Evolutionary conservation across 2,329 filamentous ascomycete genomes (phyloP), one percentile per base, ranked within the genome.

Genomic region (Chrysoporthe cubensis): DNA sequence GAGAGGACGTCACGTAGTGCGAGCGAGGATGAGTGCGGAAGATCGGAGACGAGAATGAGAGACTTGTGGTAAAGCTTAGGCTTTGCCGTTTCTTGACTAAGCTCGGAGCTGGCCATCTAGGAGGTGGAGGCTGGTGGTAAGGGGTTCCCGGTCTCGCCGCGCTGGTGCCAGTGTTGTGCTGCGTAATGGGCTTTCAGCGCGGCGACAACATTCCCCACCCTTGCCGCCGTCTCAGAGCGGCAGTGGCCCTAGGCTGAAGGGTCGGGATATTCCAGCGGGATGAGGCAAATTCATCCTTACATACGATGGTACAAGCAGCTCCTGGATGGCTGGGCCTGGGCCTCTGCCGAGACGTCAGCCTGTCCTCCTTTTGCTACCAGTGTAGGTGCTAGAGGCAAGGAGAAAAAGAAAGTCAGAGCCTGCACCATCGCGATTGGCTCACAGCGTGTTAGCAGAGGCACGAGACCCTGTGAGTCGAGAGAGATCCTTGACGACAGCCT

Each of bases 91-190:
- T 57, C 34, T 57, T 57, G 54, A 40, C 54, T 57, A 57, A 40
- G 54, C 54, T 57, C 18, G 34, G 34, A 32, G 14, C 18, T 14
- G 54, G 8, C 32, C 32, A 40, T 11, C 34, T 18, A 18, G 14
- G 13, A 54, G 50, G 50, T 26, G 26, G 44, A 16, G 32, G 32
- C 32, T 44, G 50, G n/a, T 42, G 64, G 64, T 66, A 63, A 58
- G 66, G 66, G 64, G 50, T 56, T 21, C 66, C 64, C 37, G 44
- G 64, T 44, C 13, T 43, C 26, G 14, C 40, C 62, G 63, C 44
- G 64, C 40, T 46, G 58, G 44, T 62, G 52, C 52, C 40, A 61
- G 26, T 26, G 26, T 26, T 26, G 26, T 26, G 26, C 26, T 26
- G 26, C 26, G 26, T 26, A 26, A 26, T 26, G 32, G 21, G 7